Conservation (phyloP, 306 rosid genomes). For the Glycine tomentella region DNA sequence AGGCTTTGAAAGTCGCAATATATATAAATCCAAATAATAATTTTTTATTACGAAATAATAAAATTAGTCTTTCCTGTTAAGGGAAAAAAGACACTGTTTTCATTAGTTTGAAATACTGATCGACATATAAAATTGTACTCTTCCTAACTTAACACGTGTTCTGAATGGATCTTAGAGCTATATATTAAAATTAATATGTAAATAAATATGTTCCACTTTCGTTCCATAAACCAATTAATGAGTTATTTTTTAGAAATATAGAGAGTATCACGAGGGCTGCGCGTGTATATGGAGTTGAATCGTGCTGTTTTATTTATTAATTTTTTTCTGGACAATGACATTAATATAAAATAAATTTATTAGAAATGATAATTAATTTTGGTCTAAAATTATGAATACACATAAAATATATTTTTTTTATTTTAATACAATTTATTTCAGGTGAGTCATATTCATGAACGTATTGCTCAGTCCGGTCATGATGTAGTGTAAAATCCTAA, state of each 20-base stretch:
- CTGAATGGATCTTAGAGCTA: neutral
- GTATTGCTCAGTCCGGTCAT: too few species aligned
- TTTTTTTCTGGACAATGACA: too few species aligned
- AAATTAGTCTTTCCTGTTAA: neutral
- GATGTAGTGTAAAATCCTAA: too few species aligned
- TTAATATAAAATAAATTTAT: too few species aligned
- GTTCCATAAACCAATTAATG: neutral
- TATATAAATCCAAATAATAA: too few species aligned
- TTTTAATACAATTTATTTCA: too few species aligned
- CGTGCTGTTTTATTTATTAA: too few species aligned
- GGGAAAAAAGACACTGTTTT: neutral
- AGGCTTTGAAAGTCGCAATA: neutral
- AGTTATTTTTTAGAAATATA: neutral
- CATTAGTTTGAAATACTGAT: neutral
- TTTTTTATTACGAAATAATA: neutral
- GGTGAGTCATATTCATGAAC: too few species aligned
- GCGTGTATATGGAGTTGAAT: neutral
- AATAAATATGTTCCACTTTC: neutral
- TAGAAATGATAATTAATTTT: too few species aligned
- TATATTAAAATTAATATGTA: neutral
- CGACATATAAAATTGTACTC: slow-evolving; percentile 1
- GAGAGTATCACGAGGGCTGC: neutral
- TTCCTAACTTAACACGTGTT: neutral
- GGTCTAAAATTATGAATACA: too few species aligned
- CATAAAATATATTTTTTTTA: too few species aligned